phyloP scores from a whole-genome alignment of 495 filamentous ascomycete species.

The Lichina pygmaea region DNA sequence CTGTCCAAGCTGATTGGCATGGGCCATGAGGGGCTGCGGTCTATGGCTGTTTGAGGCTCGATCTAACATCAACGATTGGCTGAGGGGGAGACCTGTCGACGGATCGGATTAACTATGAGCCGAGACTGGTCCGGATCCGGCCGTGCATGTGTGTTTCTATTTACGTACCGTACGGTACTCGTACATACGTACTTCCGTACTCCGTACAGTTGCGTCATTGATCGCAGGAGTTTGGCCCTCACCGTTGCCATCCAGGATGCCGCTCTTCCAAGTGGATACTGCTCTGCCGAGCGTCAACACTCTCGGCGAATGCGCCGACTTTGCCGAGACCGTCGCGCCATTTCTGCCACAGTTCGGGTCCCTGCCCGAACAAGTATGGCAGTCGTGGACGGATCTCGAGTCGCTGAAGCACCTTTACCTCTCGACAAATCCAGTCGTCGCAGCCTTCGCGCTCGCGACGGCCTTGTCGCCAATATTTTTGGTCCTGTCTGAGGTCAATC shows the following conservation, averaged over 20 bases:
- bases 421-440: constrained; percentile 65
- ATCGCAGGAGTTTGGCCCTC: too few relatives aligned
- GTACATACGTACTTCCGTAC: too few relatives aligned
- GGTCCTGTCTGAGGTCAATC: constrained; percentile 51
- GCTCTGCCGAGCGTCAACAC: constrained; percentile 39
- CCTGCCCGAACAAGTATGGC: constrained; percentile 34
- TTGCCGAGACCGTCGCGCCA: constrained; percentile 38
- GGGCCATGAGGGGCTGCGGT: not conserved
- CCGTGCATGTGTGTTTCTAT: too few relatives aligned
- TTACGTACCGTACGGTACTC: too few relatives aligned
- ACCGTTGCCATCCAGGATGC: too few relatives aligned
- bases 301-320: constrained; percentile 45
- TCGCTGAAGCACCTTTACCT: constrained; percentile 43
- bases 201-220: too few relatives aligned
- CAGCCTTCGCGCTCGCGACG: constrained; percentile 44
- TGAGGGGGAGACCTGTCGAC: too few relatives aligned
- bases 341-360: constrained; percentile 54
- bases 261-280: constrained; percentile 15
- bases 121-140: too few relatives aligned
- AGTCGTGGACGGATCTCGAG: constrained; percentile 24
- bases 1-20: not conserved
- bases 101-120: too few relatives aligned
- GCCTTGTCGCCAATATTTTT: constrained; percentile 41
- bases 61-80: too few relatives aligned
- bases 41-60: not conserved